Evolutionary conservation across 208 protist species (phyloP).

Genomic region (Acanthamoeba royreba): DNA sequence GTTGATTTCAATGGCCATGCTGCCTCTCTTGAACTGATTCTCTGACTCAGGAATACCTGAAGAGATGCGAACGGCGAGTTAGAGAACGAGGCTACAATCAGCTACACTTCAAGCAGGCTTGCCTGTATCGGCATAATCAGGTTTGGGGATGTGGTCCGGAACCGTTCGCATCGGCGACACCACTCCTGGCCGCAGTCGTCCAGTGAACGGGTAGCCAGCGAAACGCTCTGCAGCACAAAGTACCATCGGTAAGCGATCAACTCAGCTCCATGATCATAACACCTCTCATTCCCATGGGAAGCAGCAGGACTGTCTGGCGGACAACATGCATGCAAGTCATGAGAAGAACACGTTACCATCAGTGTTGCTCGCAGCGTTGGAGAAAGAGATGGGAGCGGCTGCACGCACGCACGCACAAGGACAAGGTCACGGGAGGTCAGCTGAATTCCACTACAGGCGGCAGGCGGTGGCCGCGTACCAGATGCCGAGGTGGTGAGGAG

Average conservation of each 20-base stretch:
- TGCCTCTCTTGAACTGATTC: neutral
- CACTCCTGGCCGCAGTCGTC: conserved; percentile 57
- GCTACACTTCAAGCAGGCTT: neutral
- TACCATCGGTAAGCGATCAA: neutral
- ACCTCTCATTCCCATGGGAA: too few relatives aligned
- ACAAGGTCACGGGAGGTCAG: neutral
- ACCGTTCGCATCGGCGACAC: conserved; percentile 57
- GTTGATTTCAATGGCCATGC: conserved; percentile 67
- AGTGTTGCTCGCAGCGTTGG: neutral
- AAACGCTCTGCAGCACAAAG: neutral
- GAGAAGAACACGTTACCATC: neutral
- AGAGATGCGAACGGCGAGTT: neutral
- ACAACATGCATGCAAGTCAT: too few relatives aligned
- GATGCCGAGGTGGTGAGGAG: neutral
- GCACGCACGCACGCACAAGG: neutral
- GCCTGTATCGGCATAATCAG: conserved; percentile 73
- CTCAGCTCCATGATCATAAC: too few relatives aligned
- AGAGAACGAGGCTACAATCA: neutral
- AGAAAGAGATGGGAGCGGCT: neutral
- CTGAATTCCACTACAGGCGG: neutral
- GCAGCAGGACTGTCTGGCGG: too few relatives aligned
- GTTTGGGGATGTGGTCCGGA: conserved; percentile 50
- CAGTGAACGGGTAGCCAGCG: conserved; percentile 49
- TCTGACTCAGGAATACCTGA: conserved; percentile 49
- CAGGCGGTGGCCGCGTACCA: neutral